Percentiles rank a stretch among this genome's conserved stretches.
Conservation (phyloP, 2,329 filamentous ascomycete genomes). For the Tympanopsis confertula region DNA sequence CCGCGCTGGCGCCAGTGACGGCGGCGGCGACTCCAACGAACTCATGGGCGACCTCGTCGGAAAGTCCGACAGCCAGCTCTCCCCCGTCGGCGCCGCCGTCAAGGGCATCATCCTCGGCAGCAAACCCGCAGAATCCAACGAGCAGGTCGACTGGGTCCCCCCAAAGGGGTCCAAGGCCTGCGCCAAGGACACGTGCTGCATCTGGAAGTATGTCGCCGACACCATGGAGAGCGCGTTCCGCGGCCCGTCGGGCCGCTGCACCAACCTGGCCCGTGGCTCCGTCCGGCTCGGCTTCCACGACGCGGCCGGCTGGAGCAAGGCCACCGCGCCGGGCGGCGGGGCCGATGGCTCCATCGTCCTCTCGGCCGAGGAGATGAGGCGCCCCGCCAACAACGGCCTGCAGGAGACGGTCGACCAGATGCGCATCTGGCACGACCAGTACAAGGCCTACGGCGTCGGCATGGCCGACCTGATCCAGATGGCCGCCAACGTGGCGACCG, state of each 20-base stretch:
- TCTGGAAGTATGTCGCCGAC: conserved; percentile 25
- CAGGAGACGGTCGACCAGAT: conserved; percentile 24
- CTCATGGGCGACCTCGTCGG: conserved; percentile 11
- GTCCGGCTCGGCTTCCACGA: conserved; percentile 35
- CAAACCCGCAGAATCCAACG: conserved; percentile 6
- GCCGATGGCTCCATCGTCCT: conserved; percentile 33
- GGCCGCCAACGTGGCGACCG: conserved; percentile 31
- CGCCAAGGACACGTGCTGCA: conserved; percentile 17
- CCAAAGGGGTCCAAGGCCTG: conserved; percentile 11
- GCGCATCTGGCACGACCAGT: conserved; percentile 22
- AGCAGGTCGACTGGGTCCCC: conserved; percentile 8
- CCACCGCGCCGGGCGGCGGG: conserved; percentile 21
- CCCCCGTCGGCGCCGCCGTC: conserved; percentile 8
- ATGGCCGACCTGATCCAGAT: conserved; percentile 43
- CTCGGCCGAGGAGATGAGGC: conserved; percentile 19
- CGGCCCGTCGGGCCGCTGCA: conserved; percentile 18
- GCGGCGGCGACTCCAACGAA: conserved; percentile 7
- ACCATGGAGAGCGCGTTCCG: conserved; percentile 22
- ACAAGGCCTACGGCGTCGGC: conserved; percentile 22
- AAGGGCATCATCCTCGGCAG: conserved; percentile 9
- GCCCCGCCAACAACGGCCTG: conserved; percentile 32
- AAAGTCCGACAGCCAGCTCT: conserved; percentile 1
- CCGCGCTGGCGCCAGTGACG: conserved; percentile 7
- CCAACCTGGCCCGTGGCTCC: conserved; percentile 25
- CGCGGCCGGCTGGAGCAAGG: conserved; percentile 26